phyloP scores from a whole-genome alignment of 2,329 filamentous ascomycete species.

The Cladosporium velox region DNA sequence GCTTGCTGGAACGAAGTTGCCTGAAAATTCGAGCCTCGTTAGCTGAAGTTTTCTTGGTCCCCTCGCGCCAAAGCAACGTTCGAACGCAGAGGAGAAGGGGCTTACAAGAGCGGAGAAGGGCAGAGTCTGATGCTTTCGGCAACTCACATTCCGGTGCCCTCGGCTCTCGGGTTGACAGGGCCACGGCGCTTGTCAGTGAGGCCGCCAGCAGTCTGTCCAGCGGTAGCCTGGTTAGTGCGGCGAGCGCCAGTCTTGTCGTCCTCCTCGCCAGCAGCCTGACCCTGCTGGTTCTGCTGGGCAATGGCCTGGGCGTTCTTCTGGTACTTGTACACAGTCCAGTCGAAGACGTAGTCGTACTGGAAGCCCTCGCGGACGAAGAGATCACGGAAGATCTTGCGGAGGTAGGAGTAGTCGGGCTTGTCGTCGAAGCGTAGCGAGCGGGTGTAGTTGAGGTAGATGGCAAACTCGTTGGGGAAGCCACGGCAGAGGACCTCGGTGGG shows the following conservation, averaged over 20 bases:
- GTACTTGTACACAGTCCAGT: slow-evolving; percentile 99
- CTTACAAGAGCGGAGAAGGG: slow-evolving; percentile 65
- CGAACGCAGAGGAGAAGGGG: slow-evolving; percentile 81
- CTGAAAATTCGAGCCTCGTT: slow-evolving; percentile 45
- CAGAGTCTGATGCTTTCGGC: slow-evolving; percentile 50
- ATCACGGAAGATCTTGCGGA: slow-evolving; percentile 99
- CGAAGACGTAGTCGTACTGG: slow-evolving; percentile 99
- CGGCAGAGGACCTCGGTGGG: slow-evolving; percentile 98
- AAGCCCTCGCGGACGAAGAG: slow-evolving; percentile 98
- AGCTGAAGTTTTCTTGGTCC: slow-evolving; percentile 55
- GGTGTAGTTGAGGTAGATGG: slow-evolving; percentile 99
- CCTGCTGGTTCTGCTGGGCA: slow-evolving; percentile 72
- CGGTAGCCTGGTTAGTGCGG: slow-evolving; percentile 66
- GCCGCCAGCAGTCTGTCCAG: slow-evolving; percentile 61
- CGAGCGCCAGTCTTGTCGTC: slow-evolving; percentile 73
- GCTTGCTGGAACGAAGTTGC: slow-evolving; percentile 56
- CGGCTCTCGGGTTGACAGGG: slow-evolving; percentile 75
- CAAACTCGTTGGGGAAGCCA: slow-evolving; percentile 98
- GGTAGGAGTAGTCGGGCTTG: slow-evolving; percentile 99
- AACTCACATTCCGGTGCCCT: slow-evolving; percentile 97
- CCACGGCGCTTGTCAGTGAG: slow-evolving; percentile 70
- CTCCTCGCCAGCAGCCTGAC: slow-evolving; percentile 60
- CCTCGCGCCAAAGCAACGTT: slow-evolving; percentile 71
- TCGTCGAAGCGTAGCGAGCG: slow-evolving; percentile 98
- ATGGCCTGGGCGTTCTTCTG: slow-evolving; percentile 98